Evolutionary conservation across 495 filamentous ascomycete species (phyloP).

Genomic region (Massariosphaeria phaeospora): DNA sequence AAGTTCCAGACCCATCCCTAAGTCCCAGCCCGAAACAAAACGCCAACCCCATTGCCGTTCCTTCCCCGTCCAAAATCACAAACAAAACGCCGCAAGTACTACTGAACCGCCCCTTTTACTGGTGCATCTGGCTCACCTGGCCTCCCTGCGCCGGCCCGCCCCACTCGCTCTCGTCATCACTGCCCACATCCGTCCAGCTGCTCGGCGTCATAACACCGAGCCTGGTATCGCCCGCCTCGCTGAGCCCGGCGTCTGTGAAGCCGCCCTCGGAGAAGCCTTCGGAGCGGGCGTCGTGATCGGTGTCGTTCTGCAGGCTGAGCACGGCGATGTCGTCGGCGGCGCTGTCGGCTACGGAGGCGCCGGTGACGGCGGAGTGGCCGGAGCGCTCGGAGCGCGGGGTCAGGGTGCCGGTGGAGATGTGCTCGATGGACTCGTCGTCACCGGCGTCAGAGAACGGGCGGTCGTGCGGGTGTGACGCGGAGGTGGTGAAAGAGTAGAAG

Average conservation of each 20-base stretch:
- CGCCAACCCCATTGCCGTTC: no score
- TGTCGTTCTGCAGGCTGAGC: slow-evolving; percentile 28
- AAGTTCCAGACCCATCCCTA: no score
- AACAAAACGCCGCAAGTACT: neutral
- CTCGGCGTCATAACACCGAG: slow-evolving; percentile 27
- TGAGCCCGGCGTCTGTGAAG: slow-evolving; percentile 26
- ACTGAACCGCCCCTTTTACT: slow-evolving; percentile 1
- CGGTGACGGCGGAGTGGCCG: slow-evolving; percentile 18
- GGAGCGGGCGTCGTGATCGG: slow-evolving; percentile 28
- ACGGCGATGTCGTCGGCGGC: slow-evolving; percentile 30
- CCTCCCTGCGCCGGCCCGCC: slow-evolving; percentile 10
- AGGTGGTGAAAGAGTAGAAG: slow-evolving; percentile 27
- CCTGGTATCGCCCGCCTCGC: slow-evolving; percentile 10
- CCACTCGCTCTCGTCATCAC: slow-evolving; percentile 34
- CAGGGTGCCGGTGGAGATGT: slow-evolving; percentile 28
- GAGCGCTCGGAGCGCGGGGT: slow-evolving; percentile 31
- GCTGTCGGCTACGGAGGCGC: slow-evolving; percentile 21
- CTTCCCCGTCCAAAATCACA: neutral
- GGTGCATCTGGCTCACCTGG: slow-evolving; percentile 9
- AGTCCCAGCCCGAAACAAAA: no score
- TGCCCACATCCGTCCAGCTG: slow-evolving; percentile 35
- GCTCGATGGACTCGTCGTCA: slow-evolving; percentile 14
- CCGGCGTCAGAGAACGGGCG: neutral
- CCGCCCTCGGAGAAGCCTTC: slow-evolving; percentile 29
- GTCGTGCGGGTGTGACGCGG: neutral